Conservation (phyloP, 441 rosid genomes). For the Pelargonium cotyledonis region DNA sequence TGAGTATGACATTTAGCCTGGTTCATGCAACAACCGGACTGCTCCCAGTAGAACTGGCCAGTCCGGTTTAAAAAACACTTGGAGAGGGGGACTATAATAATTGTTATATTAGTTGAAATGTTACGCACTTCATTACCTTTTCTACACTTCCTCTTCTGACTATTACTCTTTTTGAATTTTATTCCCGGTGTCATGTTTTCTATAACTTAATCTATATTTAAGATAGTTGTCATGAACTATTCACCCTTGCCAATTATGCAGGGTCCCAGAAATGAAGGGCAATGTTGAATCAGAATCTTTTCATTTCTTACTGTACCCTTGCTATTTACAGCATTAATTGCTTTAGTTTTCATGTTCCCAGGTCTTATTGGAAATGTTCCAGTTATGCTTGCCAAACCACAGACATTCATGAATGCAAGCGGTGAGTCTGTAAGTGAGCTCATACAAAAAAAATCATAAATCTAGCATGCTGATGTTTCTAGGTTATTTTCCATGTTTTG, state of each 20-base stretch:
- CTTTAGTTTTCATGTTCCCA: slow-evolving; percentile 21
- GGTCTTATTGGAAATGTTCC: slow-evolving; percentile 78
- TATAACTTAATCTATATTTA: neutral
- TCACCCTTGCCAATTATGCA: neutral
- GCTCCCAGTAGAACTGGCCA: too few species aligned
- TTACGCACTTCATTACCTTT: neutral
- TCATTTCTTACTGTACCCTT: neutral
- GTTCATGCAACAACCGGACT: too few species aligned
- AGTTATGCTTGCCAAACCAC: slow-evolving; percentile 89
- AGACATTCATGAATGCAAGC: slow-evolving; percentile 88
- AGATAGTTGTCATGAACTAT: neutral
- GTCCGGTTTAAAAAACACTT: too few species aligned
- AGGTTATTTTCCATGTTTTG: slow-evolving; percentile 7
- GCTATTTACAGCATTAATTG: neutral
- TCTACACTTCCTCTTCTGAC: neutral
- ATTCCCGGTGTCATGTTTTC: neutral
- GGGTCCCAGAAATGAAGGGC: neutral
- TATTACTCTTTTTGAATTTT: neutral
- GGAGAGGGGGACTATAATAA: too few species aligned
- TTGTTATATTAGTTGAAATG: neutral
- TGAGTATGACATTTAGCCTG: too few species aligned
- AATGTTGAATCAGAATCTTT: neutral
- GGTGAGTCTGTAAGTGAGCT: slow-evolving; percentile 94
- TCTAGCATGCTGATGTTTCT: slow-evolving; percentile 12
- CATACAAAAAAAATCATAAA: slow-evolving; percentile 21